Evolutionary conservation across 2,329 filamentous ascomycete genomes (phyloP).

Genomic region (Aureobasidium sp.): DNA sequence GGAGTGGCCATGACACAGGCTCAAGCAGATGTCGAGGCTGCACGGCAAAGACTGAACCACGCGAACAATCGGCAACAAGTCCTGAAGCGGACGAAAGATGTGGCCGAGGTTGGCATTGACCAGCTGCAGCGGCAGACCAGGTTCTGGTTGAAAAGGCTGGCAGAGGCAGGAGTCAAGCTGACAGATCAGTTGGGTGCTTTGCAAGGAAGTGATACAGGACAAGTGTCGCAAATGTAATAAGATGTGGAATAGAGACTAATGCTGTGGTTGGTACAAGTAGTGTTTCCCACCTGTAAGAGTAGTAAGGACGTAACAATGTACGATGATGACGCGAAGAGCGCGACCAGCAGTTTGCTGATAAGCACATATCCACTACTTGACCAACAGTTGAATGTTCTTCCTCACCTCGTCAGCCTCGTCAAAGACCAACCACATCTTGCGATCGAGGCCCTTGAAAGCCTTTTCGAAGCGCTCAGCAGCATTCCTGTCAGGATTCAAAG

Average conservation of each 20-base stretch:
- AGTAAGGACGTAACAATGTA: too few relatives aligned
- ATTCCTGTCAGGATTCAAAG: constrained; percentile 65
- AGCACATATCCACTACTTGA: neutral
- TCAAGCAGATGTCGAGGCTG: constrained; percentile 1
- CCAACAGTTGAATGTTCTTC: constrained; percentile 25
- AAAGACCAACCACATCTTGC: constrained; percentile 72
- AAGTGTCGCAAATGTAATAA: too few relatives aligned
- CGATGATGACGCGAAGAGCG: too few relatives aligned
- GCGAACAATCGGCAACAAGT: neutral
- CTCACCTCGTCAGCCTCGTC: constrained; percentile 63
- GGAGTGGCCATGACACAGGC: neutral
- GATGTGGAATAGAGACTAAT: too few relatives aligned
- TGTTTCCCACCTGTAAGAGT: too few relatives aligned
- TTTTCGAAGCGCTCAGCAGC: constrained; percentile 66
- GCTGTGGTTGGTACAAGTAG: too few relatives aligned
- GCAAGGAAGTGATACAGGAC: neutral
- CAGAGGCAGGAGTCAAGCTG: constrained; percentile 3
- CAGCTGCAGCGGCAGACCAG: constrained; percentile 1
- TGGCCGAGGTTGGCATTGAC: neutral
- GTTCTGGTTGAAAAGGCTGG: constrained; percentile 9
- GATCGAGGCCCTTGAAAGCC: constrained; percentile 71
- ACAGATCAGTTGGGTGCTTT: constrained; percentile 7
- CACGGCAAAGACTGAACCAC: neutral
- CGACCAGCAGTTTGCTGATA: too few relatives aligned
- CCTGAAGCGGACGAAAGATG: neutral